Base-by-base conservation (phyloP, 225 moss, liverwort and hornwort species). In the Pseudoscleropodium purum region DNA sequence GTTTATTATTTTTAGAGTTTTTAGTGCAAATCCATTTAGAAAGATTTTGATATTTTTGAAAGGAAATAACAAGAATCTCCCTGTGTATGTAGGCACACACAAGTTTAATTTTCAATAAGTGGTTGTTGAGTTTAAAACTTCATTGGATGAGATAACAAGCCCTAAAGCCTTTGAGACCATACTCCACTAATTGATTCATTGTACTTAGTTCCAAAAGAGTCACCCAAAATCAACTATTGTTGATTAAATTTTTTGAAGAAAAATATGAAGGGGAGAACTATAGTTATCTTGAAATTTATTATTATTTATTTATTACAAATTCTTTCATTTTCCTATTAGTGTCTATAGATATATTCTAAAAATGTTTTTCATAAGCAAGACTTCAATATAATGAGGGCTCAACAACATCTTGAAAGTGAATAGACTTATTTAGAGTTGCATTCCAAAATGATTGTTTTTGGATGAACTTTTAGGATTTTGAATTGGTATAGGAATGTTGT, bases 41-140 rank as follows among this genome's bases (percentile, higher is more conserved):
- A 77, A 51, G 8, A 23, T 52, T 34, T 14, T 34, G 3, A 24
- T 77, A 54, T 37, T 54, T 4, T 54, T 78, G 6, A 24, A 18
- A 52, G 3, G 15, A 3, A 36, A 36, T 15, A 54, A 15, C 1
- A 24, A 3, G 2, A 54, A 54, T 77, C 15, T 77, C 24, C 5
- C 0, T 54, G 0, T 33, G 0, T 36, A 23, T 14, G 13, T 0
- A 0, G 1, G 0, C 3, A 23, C 15, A 54, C 0, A 1, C 33
- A 23, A 36, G 1, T 78, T 2, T 54, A 52, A 6, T 15, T 52
- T 36, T 77, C 54, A 36, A 24, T 36, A 15, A 24, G 9, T 36
- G 3, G 7, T 34, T 2, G 8, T 76, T 36, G 24, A 78, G 0
- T 14, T 54, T 23, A 15, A 54, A 78, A 54, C 24, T 52, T 52